phyloP scores from a whole-genome alignment of 2,329 filamentous ascomycete species.

The Fusarium cyanostomum region DNA sequence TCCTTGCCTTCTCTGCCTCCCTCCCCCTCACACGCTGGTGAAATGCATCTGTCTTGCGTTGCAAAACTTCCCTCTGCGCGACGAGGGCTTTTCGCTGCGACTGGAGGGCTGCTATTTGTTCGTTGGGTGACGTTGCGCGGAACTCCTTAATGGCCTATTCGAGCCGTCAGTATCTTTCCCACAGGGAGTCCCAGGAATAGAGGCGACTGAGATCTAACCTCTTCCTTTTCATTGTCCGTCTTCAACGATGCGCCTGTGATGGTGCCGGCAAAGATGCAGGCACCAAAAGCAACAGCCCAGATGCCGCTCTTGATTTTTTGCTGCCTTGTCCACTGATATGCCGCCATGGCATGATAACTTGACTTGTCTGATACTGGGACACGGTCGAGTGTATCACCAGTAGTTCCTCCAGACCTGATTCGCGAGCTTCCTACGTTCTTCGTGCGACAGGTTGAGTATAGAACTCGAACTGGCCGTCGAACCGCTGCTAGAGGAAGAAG shows the following conservation, averaged over 20 bases:
- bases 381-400: conserved; percentile 33
- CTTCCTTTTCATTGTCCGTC: conserved; percentile 57
- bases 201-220: conserved; percentile 44
- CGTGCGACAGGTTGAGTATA: conserved; percentile 18
- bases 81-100: conserved; percentile 53
- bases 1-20: conserved; percentile 43
- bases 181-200: background rate
- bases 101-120: conserved; percentile 58
- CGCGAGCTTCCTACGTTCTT: conserved; percentile 36
- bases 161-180: background rate
- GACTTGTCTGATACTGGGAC: background rate
- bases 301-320: conserved; percentile 49
- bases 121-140: conserved; percentile 51
- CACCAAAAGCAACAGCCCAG: conserved; percentile 57
- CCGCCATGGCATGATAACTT: conserved; percentile 22
- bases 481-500: background rate
- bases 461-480: conserved; percentile 5
- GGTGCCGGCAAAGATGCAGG: conserved; percentile 57
- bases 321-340: conserved; percentile 42
- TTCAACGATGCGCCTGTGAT: conserved; percentile 62
- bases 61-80: conserved; percentile 51
- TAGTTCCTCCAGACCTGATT: conserved; percentile 42
- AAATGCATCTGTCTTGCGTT: conserved; percentile 55
- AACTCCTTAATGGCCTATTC: conserved; percentile 50
- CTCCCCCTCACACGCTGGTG: conserved; percentile 52